A percentile compares a stretch with the other conserved stretches of the same genome.
Evolutionary conservation across 139 green algal species (phyloP).

Genomic region (Haematococcus sp.): DNA sequence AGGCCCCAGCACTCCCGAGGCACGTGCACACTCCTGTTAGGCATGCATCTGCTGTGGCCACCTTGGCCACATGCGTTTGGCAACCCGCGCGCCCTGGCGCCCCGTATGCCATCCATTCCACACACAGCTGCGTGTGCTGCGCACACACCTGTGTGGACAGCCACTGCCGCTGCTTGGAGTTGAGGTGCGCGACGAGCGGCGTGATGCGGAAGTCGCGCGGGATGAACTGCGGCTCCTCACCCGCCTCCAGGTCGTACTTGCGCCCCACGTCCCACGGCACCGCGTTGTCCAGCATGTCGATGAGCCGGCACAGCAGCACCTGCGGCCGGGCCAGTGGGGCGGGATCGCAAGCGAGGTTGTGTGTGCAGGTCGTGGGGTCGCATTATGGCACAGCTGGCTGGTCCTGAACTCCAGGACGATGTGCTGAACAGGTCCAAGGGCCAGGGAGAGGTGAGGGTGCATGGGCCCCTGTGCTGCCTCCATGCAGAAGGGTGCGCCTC

Average conservation of each 20-base stretch:
- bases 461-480: too few relatives aligned
- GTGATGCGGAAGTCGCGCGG: conserved; percentile 18
- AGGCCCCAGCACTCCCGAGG: too few relatives aligned
- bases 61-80: too few relatives aligned
- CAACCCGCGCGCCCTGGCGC: too few relatives aligned
- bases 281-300: conserved; percentile 34
- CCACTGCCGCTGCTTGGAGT: conserved; percentile 8
- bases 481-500: neutral
- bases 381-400: neutral
- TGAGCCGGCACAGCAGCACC: conserved; percentile 44
- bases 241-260: conserved; percentile 13
- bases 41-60: too few relatives aligned
- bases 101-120: neutral
- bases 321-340: too few relatives aligned
- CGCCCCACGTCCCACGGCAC: conserved; percentile 21
- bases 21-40: too few relatives aligned
- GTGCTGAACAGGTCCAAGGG: too few relatives aligned
- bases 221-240: conserved; percentile 35
- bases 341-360: neutral
- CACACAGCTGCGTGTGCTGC: neutral
- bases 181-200: conserved; percentile 6
- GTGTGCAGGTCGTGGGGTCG: neutral
- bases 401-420: too few relatives aligned
- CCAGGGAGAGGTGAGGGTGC: too few relatives aligned
- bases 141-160: neutral